Percentiles rank a stretch among this genome's conserved stretches.
These are phyloP conservation scores for Colletotrichum orchidophilum DNA, from an alignment of 2,329 filamentous ascomycete species.

Conservation along the genomic window DNA sequence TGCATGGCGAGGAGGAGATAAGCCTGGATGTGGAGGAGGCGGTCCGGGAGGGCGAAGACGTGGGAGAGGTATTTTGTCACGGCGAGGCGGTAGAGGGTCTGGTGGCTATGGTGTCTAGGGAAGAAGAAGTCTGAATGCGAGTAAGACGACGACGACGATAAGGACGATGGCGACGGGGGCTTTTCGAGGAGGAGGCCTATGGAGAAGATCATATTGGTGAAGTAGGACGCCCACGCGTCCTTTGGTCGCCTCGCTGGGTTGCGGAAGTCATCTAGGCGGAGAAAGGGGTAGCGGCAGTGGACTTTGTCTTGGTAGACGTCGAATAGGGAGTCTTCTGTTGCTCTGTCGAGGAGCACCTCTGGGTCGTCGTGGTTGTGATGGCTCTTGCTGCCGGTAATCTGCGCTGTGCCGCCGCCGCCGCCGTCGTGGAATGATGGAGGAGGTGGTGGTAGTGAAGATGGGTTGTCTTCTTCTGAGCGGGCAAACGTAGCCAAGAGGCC, in stretches of 20 bases:
- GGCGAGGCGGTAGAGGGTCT: slow-evolving; percentile 38
- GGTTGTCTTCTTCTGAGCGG: neutral
- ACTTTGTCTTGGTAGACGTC: slow-evolving; percentile 39
- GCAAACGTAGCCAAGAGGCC: neutral
- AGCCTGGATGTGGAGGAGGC: slow-evolving; percentile 37
- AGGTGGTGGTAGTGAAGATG: neutral
- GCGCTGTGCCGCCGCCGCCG: neutral
- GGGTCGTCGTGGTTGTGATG: too few relatives aligned
- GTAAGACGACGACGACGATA: too few relatives aligned
- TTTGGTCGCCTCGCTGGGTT: neutral
- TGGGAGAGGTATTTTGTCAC: slow-evolving; percentile 27
- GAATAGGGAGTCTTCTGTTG: slow-evolving; percentile 10
- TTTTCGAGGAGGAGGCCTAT: slow-evolving; percentile 36
- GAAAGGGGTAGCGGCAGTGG: slow-evolving; percentile 41
- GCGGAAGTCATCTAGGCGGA: slow-evolving; percentile 34
- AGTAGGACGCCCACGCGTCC: slow-evolving; percentile 39
- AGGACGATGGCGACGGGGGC: slow-evolving; percentile 1
- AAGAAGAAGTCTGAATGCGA: neutral
- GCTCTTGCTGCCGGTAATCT: too few relatives aligned
- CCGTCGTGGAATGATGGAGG: neutral
- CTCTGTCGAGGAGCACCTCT: neutral
- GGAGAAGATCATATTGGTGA: slow-evolving; percentile 40
- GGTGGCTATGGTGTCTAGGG: too few relatives aligned
- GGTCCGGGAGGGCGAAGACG: slow-evolving; percentile 36
- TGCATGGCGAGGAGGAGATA: slow-evolving; percentile 19